These are phyloP conservation scores for Drechslerella dactyloides DNA, from an alignment of 2,329 filamentous ascomycete genomes.

Conservation along the genomic window DNA sequence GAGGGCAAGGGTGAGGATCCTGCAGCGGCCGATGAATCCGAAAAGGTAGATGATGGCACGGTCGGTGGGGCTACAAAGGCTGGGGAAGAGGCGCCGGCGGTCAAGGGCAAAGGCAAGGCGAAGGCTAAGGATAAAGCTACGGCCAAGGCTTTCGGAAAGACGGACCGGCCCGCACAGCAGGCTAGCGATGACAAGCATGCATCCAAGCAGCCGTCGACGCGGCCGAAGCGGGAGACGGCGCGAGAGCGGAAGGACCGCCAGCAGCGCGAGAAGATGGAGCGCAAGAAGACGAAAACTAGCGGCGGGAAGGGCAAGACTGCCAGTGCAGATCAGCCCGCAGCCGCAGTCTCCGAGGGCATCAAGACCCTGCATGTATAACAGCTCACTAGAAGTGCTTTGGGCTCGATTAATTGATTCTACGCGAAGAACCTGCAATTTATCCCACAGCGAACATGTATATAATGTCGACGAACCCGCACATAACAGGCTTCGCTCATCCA, in stretches of 20 bases:
- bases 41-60: background rate
- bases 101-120: constrained; percentile 7
- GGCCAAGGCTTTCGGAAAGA: background rate
- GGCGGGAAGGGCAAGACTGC: background rate
- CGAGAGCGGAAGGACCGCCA: constrained; percentile 40
- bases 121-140: constrained; percentile 5
- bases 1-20: background rate
- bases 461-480: too few relatives aligned
- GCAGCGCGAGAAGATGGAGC: constrained; percentile 39
- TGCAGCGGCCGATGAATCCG: background rate
- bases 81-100: constrained; percentile 2
- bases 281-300: constrained; percentile 13
- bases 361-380: constrained; percentile 44
- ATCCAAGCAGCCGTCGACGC: constrained; percentile 13
- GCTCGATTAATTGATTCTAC: background rate
- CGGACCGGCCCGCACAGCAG: too few relatives aligned
- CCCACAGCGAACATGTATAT: too few relatives aligned
- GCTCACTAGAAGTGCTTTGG: background rate
- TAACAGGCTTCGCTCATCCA: too few relatives aligned
- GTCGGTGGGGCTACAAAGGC: constrained; percentile 1
- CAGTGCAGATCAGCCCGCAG: constrained; percentile 8
- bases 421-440: too few relatives aligned
- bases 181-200: background rate
- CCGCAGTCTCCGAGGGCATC: constrained; percentile 20
- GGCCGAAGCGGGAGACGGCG: constrained; percentile 31